Base-by-base conservation (phyloP, 2,329 filamentous ascomycete genomes). In the Phialemoniopsis sp. region DNA sequence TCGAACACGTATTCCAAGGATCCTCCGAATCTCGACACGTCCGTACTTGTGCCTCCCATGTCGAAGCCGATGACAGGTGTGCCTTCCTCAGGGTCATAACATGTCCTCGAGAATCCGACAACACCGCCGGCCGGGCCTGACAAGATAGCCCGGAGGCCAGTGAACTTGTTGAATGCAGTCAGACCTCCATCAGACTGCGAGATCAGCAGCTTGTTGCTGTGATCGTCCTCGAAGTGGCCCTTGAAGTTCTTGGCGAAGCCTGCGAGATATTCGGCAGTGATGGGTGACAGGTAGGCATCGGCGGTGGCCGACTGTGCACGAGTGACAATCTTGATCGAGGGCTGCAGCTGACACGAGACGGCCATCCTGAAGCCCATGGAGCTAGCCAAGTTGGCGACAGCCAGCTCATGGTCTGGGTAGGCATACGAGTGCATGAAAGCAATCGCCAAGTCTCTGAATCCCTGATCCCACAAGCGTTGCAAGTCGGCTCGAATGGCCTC, bases 291-390 rank as follows among this genome's bases (percentile, higher is more conserved):
- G 38, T 45, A 43, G 40, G 39, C 31, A 17, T 43, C 36, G 10
- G 36, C 32, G 5, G 18, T 18, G 16, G 32, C 7, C 7, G 19
- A 13, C 7, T 8, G 9, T 14, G 5, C 32, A 50, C 84, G 66
- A 4, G 84, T 80, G 2, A 87, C 76, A 14, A 87, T 64, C 58
- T 87, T 87, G 60, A 87, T 86, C 82, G 86, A 86, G 8, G 81
- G 81, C 76, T 85, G 82, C 31, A 85, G 67, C 52, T 82, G 73
- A 46, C 82, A 78, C 40, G 78, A 82, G 32, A 86, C 60, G 45
- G 78, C 82, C 39, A 87, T 77, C 35, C 73, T 65, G 51, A 87
- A 87, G 38, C 45, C 42, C 30, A 47, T 37, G 12, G 32, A 34
- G 8, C 19, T 31, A 5, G 48, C 48, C 8, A 48, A 31, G 13